Conservation (phyloP, 176 grass and related monocot genomes). For the Saccharum spontaneum region DNA sequence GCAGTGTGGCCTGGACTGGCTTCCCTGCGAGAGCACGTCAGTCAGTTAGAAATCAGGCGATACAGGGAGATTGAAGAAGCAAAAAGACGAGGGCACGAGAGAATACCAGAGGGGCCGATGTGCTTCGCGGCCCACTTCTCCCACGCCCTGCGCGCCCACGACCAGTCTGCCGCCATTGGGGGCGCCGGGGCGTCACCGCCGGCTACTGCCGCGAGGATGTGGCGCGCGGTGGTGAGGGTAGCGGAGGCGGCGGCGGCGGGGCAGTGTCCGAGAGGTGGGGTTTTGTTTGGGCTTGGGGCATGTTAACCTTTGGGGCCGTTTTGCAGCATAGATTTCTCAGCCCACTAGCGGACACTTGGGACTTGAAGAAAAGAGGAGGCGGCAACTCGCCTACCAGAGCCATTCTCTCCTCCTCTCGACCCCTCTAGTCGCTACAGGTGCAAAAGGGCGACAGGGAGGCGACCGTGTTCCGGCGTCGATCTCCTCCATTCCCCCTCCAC, state of each 20-base stretch:
- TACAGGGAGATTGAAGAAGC: not conserved
- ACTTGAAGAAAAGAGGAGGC: too few species aligned
- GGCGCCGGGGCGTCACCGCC: not conserved
- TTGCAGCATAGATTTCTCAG: too few species aligned
- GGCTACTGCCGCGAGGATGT: not conserved
- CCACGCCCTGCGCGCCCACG: constrained; percentile 59
- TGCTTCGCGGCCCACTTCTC: constrained; percentile 79
- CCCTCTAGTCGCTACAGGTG: too few species aligned
- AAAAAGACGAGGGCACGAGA: not conserved
- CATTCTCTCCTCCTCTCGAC: too few species aligned
- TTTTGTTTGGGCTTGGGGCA: too few species aligned
- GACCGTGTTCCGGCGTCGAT: too few species aligned
- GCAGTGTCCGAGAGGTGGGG: not conserved
- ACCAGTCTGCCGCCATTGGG: constrained; percentile 72
- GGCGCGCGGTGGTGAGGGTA: not conserved
- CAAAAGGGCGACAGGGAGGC: too few species aligned
- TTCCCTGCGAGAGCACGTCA: constrained; percentile 45
- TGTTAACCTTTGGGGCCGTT: too few species aligned
- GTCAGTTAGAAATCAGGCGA: not conserved
- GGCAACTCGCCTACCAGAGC: too few species aligned
- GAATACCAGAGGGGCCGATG: constrained; percentile 55
- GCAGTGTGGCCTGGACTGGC: constrained; percentile 60
- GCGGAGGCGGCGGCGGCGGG: not conserved
- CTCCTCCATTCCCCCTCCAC: too few species aligned
- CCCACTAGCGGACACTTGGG: too few species aligned